A percentile compares a stretch with the other conserved stretches of the same genome.
Evolutionary conservation across 108 stramenopile species (phyloP).

Genomic region (Aurantiochytrium sp.): DNA sequence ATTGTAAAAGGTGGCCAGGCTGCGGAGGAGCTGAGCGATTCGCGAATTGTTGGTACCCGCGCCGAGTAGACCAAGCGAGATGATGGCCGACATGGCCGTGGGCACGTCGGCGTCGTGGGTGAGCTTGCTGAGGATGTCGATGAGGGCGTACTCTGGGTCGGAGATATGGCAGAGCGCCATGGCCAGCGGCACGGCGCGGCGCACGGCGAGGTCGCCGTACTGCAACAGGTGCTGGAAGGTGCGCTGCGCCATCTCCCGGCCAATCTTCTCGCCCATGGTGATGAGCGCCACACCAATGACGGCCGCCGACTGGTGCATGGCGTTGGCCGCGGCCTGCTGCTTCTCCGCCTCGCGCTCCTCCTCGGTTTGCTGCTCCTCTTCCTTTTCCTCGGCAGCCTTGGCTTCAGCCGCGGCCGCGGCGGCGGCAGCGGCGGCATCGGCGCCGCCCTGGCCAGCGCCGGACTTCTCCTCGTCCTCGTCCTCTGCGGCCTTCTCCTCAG

Average conservation of each 20-base stretch:
- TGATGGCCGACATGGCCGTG: constrained; percentile 86
- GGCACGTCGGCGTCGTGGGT: constrained; percentile 93
- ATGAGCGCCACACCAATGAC: constrained; percentile 91
- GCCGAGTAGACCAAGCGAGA: constrained; percentile 88
- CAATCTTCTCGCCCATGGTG: constrained; percentile 95
- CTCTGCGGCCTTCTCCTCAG: constrained; percentile 71
- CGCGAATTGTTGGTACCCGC: constrained; percentile 98
- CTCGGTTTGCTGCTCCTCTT: not conserved
- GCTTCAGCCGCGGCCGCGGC: not conserved
- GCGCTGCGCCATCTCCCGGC: constrained; percentile 92
- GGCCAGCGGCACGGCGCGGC: constrained; percentile 92
- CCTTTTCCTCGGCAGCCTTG: not conserved
- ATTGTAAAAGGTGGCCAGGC: constrained; percentile 91
- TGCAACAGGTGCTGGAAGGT: constrained; percentile 97
- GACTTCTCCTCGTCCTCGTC: not conserved
- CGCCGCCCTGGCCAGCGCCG: not conserved
- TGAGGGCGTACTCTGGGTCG: constrained; percentile 90
- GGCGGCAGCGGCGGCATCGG: not conserved
- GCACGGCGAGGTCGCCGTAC: constrained; percentile 94
- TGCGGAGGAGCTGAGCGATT: constrained; percentile 91
- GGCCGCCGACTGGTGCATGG: constrained; percentile 72
- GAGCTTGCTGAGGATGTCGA: constrained; percentile 92
- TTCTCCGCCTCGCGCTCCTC: constrained; percentile 34
- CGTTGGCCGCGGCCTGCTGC: constrained; percentile 3
- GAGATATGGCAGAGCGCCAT: constrained; percentile 85